Evolutionary conservation across 2,329 filamentous ascomycete species (phyloP), one percentile per base, ranked within the genome.

Genomic region (Zarea fungicola): DNA sequence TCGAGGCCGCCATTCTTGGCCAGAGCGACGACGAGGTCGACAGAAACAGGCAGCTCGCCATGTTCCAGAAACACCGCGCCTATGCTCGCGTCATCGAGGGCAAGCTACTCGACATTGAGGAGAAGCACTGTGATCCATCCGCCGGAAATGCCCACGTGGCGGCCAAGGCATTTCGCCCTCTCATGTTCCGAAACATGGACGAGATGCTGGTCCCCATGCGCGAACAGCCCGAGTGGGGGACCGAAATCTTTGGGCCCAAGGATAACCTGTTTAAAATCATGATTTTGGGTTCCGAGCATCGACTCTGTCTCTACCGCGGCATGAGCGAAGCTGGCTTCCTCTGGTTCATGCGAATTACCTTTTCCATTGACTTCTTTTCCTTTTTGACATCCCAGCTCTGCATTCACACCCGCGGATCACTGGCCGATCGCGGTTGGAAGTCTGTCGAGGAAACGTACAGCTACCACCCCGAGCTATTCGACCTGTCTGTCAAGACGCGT

Each of bases 191-290:
- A n/a, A 80, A 77, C 55, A 61, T 81, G 42, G 60, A 64, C 22
- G 69, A 74, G 41, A 64, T 81, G 44, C 61, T 77, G 37, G 63
- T 69, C 6, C 74, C 76, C 0, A 65, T 74, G 52, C 65, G 64
- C 31, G 66, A 75, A 18, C 71, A 72, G 36, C 66, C 73, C 0
- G 75, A 77, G 55, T 75, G 70, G 64, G 71, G 70, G 8, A 71
- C 66, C 2, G 77, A 81, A 54, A 68, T 78, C 8, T 67, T 69
- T 28, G 69, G 67, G 18, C 62, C 69, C 18, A 71, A 73, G 39
- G 78, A 81, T 57, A 76, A 77, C 47, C 62, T 80, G 7, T 81
- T 82, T 66, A 76, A 75, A 56, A 65, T 81, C 13, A 68, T 77
- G 1, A 56, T 82, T 19, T 67, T 70, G 35, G 65, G 71, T 23